These are phyloP conservation scores for Aphanomyces invadans DNA, from an alignment of 352 stramenopile genomes.

Conservation along the genomic window DNA sequence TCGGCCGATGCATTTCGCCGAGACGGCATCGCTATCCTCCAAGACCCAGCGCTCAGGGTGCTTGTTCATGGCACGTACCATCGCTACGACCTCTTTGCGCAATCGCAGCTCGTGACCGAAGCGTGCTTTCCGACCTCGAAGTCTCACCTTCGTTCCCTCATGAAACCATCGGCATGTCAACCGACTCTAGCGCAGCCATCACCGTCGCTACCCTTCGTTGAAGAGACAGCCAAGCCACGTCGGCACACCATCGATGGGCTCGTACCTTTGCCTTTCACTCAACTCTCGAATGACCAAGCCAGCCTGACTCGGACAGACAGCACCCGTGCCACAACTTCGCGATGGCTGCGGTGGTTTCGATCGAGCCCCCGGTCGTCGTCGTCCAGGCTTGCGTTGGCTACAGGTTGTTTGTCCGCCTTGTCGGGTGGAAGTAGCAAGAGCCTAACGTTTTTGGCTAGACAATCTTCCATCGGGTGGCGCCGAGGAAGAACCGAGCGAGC, in stretches of 20 bases:
- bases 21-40: constrained; percentile 36
- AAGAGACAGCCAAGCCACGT: not conserved
- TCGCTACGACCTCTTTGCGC: constrained; percentile 46
- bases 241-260: not conserved
- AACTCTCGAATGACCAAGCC: not conserved
- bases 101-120: constrained; percentile 52
- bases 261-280: not conserved
- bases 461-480: too few relatives aligned
- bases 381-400: not conserved
- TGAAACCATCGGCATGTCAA: too few relatives aligned
- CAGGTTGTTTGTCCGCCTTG: too few relatives aligned
- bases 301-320: too few relatives aligned
- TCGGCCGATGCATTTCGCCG: constrained; percentile 53
- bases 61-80: constrained; percentile 53
- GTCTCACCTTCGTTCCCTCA: too few relatives aligned
- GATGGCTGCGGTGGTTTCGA: constrained; percentile 4
- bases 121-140: constrained; percentile 61
- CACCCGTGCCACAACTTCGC: too few relatives aligned
- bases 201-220: too few relatives aligned
- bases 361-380: constrained; percentile 2
- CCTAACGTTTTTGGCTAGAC: too few relatives aligned
- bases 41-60: constrained; percentile 50
- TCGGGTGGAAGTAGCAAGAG: too few relatives aligned
- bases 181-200: too few relatives aligned
- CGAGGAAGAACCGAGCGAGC: too few relatives aligned